These are phyloP conservation scores for Pythium phragmitis DNA, from an alignment of 352 stramenopile species.

Conservation along the genomic window DNA sequence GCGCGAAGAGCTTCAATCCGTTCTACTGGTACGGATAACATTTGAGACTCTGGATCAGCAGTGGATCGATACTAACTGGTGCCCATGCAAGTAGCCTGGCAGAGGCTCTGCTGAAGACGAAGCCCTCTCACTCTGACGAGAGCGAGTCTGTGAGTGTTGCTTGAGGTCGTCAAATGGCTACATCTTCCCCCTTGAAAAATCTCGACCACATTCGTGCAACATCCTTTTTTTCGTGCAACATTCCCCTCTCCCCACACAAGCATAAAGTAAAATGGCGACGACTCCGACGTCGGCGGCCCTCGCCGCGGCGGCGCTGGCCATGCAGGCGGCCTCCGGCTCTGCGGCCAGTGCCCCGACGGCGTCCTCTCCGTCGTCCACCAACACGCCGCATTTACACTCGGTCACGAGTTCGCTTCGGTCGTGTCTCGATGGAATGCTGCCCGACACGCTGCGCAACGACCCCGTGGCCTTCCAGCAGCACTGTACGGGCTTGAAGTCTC, in stretches of 20 bases:
- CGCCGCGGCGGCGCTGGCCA: conserved; percentile 8
- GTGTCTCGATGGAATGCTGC: conserved; percentile 84
- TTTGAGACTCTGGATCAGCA: neutral
- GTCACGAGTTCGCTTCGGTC: conserved; percentile 80
- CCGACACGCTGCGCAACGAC: conserved; percentile 83
- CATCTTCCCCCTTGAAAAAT: conserved; percentile 28
- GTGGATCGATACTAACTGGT: neutral
- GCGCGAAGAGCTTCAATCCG: conserved; percentile 65
- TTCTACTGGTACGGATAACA: conserved; percentile 54
- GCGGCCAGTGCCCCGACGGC: neutral
- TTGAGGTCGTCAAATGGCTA: conserved; percentile 5
- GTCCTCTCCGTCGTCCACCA: conserved; percentile 37
- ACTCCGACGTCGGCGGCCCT: conserved; percentile 23
- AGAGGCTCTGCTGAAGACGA: conserved; percentile 15
- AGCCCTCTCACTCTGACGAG: neutral
- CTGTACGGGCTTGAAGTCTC: conserved; percentile 31
- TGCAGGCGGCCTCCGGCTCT: neutral
- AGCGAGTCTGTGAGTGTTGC: conserved; percentile 2
- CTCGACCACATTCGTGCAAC: conserved; percentile 26
- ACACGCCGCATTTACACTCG: conserved; percentile 76
- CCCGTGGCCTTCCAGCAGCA: conserved; percentile 69
- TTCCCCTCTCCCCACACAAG: neutral
- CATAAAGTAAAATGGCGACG: conserved; percentile 22
- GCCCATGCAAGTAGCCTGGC: conserved; percentile 4
- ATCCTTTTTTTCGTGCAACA: conserved; percentile 13